These are phyloP conservation scores for Tetragonia tetragonoides DNA, from an alignment of 148 eudicot species.

Conservation along the genomic window DNA sequence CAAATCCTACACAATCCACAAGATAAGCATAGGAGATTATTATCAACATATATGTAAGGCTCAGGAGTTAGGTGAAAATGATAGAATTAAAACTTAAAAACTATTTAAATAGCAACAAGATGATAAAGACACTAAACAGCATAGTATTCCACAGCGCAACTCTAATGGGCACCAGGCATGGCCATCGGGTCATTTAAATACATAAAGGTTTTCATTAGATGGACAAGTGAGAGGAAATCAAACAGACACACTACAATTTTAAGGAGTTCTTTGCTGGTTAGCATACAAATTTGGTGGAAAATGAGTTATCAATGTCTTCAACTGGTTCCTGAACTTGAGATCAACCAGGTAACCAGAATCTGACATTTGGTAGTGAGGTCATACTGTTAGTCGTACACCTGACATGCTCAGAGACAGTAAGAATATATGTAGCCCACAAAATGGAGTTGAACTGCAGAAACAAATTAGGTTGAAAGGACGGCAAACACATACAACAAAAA, in stretches of 20 bases:
- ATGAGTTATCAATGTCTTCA: too few species aligned
- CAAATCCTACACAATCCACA: slow-evolving; percentile 53
- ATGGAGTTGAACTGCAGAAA: background rate
- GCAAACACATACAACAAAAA: background rate
- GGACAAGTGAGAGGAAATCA: background rate
- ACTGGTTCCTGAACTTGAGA: too few species aligned
- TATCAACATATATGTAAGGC: background rate
- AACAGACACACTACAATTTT: background rate
- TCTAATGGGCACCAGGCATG: background rate
- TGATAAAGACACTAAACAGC: background rate
- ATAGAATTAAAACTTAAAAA: background rate
- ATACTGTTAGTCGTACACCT: background rate
- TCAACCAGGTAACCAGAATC: too few species aligned
- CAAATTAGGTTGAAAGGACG: background rate
- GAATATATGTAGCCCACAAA: too few species aligned
- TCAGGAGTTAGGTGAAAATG: background rate
- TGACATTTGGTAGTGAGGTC: background rate
- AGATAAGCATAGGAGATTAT: background rate
- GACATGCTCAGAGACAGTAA: too few species aligned
- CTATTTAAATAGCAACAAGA: background rate
- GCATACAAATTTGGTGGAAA: too few species aligned
- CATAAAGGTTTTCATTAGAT: background rate
- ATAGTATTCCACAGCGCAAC: background rate
- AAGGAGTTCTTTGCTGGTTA: background rate
- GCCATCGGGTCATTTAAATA: background rate